These are phyloP conservation scores for Zymoseptoria ardabiliae DNA, from an alignment of 2,329 filamentous ascomycete genomes.

Conservation along the genomic window DNA sequence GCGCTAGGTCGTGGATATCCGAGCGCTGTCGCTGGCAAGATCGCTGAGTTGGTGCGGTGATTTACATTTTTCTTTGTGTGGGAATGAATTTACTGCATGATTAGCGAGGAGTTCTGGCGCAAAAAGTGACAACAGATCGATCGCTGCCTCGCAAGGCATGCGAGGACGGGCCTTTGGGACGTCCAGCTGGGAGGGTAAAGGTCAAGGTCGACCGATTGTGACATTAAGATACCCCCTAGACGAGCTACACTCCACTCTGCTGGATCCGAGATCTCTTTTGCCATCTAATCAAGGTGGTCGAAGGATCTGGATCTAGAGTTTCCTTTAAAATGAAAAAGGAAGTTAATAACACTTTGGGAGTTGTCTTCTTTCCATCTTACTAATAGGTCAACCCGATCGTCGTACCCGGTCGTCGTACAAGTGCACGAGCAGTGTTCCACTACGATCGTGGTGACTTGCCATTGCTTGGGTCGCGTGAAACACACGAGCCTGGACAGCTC, in stretches of 20 bases:
- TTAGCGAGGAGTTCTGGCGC: constrained; percentile 12
- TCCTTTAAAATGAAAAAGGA: constrained; percentile 8
- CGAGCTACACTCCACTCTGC: constrained; percentile 15
- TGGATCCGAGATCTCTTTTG: constrained; percentile 8
- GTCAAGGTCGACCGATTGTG: constrained; percentile 6
- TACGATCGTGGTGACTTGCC: too few species aligned
- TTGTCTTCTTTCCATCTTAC: too few species aligned
- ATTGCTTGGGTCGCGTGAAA: background rate
- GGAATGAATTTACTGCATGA: constrained; percentile 5
- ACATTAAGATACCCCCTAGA: constrained; percentile 14
- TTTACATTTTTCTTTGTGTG: constrained; percentile 1
- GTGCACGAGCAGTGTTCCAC: background rate
- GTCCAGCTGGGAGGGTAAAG: background rate
- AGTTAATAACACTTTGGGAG: constrained; percentile 8
- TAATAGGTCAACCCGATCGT: too few species aligned
- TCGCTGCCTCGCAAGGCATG: background rate
- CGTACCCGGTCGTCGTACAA: background rate
- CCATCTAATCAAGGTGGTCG: background rate
- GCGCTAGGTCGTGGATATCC: constrained; percentile 89
- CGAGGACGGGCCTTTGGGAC: background rate
- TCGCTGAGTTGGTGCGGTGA: constrained; percentile 67
- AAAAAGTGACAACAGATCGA: constrained; percentile 1
- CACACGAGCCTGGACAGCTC: background rate
- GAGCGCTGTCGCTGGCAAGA: constrained; percentile 84
- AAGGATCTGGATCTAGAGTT: constrained; percentile 9